Conservation (phyloP, 225 moss, liverwort and hornwort genomes). For the Sphagnum tenellum region DNA sequence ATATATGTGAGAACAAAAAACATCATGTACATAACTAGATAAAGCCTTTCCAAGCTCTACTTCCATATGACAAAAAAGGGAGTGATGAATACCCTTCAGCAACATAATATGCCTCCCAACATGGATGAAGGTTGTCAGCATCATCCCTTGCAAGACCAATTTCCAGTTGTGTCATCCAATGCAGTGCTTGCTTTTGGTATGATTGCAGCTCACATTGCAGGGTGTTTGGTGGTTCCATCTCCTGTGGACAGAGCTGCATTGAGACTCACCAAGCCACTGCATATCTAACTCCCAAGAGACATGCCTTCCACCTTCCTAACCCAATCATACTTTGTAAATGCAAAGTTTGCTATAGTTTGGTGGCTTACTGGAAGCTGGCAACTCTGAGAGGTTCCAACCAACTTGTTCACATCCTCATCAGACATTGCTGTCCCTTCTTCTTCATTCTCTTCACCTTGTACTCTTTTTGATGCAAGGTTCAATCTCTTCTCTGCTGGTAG, state of each 20-base stretch:
- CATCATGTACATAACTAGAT: neutral
- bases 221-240: constrained; percentile 60
- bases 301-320: neutral
- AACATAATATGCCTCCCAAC: constrained; percentile 78
- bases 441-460: constrained; percentile 37
- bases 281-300: neutral
- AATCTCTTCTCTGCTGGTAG: constrained; percentile 47
- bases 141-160: constrained; percentile 53
- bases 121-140: constrained; percentile 79
- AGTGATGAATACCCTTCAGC: constrained; percentile 43
- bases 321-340: neutral
- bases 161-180: constrained; percentile 83
- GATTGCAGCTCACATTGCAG: constrained; percentile 67
- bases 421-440: constrained; percentile 54
- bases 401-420: constrained; percentile 71
- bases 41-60: neutral
- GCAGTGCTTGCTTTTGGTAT: constrained; percentile 86
- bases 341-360: neutral
- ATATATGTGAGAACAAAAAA: neutral
- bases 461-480: constrained; percentile 41
- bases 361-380: constrained; percentile 53
- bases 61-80: neutral
- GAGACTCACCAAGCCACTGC: too few relatives aligned
- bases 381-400: constrained; percentile 74
- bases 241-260: constrained; percentile 24